Conservation (phyloP, 495 filamentous ascomycete species). For the Lentithecium fluviatile region DNA sequence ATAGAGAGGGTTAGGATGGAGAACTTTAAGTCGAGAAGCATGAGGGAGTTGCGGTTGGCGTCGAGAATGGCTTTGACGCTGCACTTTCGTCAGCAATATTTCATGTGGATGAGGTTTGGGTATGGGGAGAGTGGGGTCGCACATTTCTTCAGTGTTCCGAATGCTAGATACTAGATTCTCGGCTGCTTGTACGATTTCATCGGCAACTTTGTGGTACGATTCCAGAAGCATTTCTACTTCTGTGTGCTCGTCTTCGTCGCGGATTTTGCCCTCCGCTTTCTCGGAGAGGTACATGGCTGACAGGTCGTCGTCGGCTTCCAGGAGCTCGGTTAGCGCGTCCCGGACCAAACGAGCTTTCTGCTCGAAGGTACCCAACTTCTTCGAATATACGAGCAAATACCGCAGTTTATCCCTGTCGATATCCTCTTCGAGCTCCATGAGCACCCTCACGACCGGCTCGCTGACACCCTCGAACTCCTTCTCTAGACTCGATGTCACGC, state of each 20-base stretch:
- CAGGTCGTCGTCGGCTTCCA: slow-evolving; percentile 97
- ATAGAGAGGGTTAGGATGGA: slow-evolving; percentile 91
- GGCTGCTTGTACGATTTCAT: slow-evolving; percentile 94
- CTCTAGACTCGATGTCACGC: slow-evolving; percentile 82
- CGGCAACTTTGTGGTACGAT: slow-evolving; percentile 94
- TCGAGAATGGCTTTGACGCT: slow-evolving; percentile 96
- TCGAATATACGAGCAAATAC: slow-evolving; percentile 86
- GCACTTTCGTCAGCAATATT: slow-evolving; percentile 10
- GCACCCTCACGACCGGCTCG: slow-evolving; percentile 83
- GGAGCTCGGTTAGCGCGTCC: slow-evolving; percentile 89
- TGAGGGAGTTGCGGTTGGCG: slow-evolving; percentile 95
- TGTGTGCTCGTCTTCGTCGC: slow-evolving; percentile 86
- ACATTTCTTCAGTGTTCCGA: slow-evolving; percentile 98
- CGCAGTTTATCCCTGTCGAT: slow-evolving; percentile 93
- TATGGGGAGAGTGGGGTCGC: slow-evolving; percentile 42
- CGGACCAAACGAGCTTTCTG: slow-evolving; percentile 93
- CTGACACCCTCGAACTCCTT: slow-evolving; percentile 89
- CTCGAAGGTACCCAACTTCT: slow-evolving; percentile 94
- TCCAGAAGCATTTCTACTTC: slow-evolving; percentile 96
- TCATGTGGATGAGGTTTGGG: too few species aligned
- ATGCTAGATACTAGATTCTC: slow-evolving; percentile 93
- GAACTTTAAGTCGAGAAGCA: slow-evolving; percentile 96
- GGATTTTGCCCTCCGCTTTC: slow-evolving; percentile 67
- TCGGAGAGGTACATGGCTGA: slow-evolving; percentile 93
- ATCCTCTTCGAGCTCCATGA: slow-evolving; percentile 90